Percentiles rank a stretch among this genome's conserved stretches.
These are phyloP conservation scores for Harringtonia aguacate DNA, from an alignment of 2,329 filamentous ascomycete species.

Conservation along the genomic window DNA sequence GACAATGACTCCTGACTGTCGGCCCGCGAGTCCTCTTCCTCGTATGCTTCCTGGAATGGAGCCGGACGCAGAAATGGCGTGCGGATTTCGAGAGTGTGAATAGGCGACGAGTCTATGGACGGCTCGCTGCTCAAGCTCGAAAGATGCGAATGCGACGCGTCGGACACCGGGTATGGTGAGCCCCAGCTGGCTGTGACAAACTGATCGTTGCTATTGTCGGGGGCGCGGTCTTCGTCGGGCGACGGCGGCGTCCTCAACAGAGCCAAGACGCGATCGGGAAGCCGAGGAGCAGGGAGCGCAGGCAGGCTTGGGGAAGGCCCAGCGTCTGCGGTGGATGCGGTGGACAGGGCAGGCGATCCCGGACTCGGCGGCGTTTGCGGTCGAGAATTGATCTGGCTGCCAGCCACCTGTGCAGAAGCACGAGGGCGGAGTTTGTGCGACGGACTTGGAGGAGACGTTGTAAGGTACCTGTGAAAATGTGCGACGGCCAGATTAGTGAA, in stretches of 20 bases:
- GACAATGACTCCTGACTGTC: slow-evolving; percentile 4
- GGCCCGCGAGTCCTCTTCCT: slow-evolving; percentile 12
- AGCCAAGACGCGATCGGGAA: slow-evolving; percentile 44
- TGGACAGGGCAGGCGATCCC: slow-evolving; percentile 49
- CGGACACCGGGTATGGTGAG: slow-evolving; percentile 71
- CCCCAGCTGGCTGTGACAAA: slow-evolving; percentile 78
- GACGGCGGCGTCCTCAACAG: slow-evolving; percentile 44
- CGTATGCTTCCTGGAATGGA: slow-evolving; percentile 28
- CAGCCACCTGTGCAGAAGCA: slow-evolving; percentile 51
- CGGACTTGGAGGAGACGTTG: slow-evolving; percentile 44
- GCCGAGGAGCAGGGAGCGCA: slow-evolving; percentile 45
- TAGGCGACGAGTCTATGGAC: slow-evolving; percentile 48
- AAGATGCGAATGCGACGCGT: slow-evolving; percentile 34
- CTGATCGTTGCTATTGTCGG: slow-evolving; percentile 14
- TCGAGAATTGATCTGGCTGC: slow-evolving; percentile 25
- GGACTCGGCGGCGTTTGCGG: slow-evolving; percentile 24
- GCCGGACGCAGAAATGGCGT: slow-evolving; percentile 52
- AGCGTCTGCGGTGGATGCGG: slow-evolving; percentile 50
- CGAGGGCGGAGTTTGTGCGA: slow-evolving; percentile 42
- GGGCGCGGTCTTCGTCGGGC: neutral
- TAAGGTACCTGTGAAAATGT: slow-evolving; percentile 21
- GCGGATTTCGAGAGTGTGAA: slow-evolving; percentile 50
- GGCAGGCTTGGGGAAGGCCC: slow-evolving; percentile 48
- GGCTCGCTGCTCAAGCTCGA: slow-evolving; percentile 46
- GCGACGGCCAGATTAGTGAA: neutral